phyloP scores from a whole-genome alignment of 2,329 filamentous ascomycete species.

The Penicillium sp. region DNA sequence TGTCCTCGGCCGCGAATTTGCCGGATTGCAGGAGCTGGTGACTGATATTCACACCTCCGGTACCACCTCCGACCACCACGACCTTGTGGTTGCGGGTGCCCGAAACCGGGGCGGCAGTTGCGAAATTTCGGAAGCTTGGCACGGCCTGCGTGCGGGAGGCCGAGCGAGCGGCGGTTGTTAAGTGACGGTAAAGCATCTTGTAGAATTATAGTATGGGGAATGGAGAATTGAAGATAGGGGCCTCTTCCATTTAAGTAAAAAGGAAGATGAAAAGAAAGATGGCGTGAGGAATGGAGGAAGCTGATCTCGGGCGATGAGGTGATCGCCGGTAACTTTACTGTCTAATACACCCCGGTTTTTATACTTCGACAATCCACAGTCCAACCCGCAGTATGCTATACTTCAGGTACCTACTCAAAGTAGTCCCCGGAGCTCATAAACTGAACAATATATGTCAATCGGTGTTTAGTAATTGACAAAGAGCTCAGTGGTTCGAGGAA shows the following conservation, averaged over 20 bases:
- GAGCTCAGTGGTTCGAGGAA: too few relatives aligned
- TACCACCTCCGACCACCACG: constrained; percentile 66
- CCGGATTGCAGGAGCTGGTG: constrained; percentile 66
- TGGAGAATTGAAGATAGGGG: not conserved
- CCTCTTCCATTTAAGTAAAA: not conserved
- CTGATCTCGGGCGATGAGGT: constrained; percentile 13
- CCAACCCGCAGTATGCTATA: not conserved
- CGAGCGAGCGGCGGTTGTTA: constrained; percentile 22
- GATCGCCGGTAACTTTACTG: constrained; percentile 14
- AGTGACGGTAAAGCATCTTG: constrained; percentile 28
- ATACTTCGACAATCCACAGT: not conserved
- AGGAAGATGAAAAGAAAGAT: not conserved
- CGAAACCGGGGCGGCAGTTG: constrained; percentile 37
- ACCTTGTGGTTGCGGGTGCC: constrained; percentile 58
- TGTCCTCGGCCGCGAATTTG: constrained; percentile 59
- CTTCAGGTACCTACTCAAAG: not conserved
- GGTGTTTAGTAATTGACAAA: too few relatives aligned
- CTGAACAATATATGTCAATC: too few relatives aligned
- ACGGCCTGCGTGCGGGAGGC: constrained; percentile 14
- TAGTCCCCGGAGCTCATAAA: too few relatives aligned
- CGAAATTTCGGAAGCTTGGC: constrained; percentile 19
- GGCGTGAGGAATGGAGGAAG: constrained; percentile 2
- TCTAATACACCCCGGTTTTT: not conserved
- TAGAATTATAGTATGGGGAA: not conserved
- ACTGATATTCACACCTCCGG: constrained; percentile 64